Evolutionary conservation across 768 basidiomycete species (phyloP).

Genomic region (Erythrobasidium yunnanense): DNA sequence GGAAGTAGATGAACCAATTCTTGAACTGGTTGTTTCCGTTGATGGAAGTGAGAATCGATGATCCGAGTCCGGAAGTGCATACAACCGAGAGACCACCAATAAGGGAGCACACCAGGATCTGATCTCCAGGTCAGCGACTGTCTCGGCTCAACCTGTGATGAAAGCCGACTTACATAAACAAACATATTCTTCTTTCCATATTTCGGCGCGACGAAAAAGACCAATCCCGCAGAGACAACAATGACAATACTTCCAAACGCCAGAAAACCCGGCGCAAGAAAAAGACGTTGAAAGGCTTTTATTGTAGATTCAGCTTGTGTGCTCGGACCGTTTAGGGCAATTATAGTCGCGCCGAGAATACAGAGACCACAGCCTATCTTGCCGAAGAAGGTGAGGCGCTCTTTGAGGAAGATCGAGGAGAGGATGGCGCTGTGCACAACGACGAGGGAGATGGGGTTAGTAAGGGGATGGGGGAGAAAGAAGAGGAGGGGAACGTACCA

Average conservation of each 20-base stretch:
- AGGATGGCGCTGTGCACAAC: constrained; percentile 55
- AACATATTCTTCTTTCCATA: constrained; percentile 81
- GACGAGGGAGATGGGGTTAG: too few species aligned
- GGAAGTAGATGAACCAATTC: constrained; percentile 59
- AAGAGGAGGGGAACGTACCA: constrained; percentile 40
- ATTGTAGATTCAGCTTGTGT: constrained; percentile 47
- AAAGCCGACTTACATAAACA: constrained; percentile 34
- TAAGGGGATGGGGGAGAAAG: not conserved
- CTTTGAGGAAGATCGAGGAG: constrained; percentile 84
- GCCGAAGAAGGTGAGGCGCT: constrained; percentile 86
- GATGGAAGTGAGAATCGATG: constrained; percentile 66
- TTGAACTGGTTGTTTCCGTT: constrained; percentile 59
- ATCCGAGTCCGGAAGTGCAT: constrained; percentile 84
- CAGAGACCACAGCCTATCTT: constrained; percentile 89
- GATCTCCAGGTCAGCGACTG: not conserved
- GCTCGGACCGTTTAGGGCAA: constrained; percentile 63
- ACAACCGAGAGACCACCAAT: constrained; percentile 92
- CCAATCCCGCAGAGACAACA: constrained; percentile 54
- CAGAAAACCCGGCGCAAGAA: constrained; percentile 73
- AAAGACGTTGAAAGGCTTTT: constrained; percentile 65
- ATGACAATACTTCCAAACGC: constrained; percentile 49
- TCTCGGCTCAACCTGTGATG: not conserved
- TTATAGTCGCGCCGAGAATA: constrained; percentile 77
- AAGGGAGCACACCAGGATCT: constrained; percentile 86
- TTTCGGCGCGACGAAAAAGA: constrained; percentile 72